Conservation (phyloP, 805 yeast genomes). For the Candida fluviatilis region DNA sequence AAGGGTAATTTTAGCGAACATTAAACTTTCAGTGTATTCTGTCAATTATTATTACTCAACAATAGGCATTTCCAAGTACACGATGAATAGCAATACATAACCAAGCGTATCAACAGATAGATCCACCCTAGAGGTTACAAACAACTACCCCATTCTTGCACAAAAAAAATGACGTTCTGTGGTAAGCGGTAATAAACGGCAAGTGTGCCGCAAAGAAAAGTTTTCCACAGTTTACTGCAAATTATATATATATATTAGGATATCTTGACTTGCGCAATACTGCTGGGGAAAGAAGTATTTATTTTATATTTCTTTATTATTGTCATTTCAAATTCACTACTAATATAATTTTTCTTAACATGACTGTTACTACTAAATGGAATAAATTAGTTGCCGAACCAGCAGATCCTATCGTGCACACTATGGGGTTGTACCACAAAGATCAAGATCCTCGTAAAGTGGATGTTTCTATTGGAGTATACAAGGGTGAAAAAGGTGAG, state of each 20-base stretch:
- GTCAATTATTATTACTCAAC: too few species aligned
- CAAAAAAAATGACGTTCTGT: too few species aligned
- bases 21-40: too few species aligned
- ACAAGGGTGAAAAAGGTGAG: constrained; percentile 36
- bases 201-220: neutral
- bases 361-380: constrained; percentile 18
- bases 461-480: constrained; percentile 44
- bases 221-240: too few species aligned
- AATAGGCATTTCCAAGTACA: too few species aligned
- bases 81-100: too few species aligned
- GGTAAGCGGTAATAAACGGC: constrained; percentile 3
- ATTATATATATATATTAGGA: too few species aligned
- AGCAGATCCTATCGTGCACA: constrained; percentile 27
- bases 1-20: too few species aligned
- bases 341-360: neutral
- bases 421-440: constrained; percentile 13
- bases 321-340: too few species aligned
- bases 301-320: too few species aligned
- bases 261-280: too few species aligned
- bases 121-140: neutral
- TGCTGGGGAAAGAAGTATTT: too few species aligned
- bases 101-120: neutral
- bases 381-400: constrained; percentile 15
- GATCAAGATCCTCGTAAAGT: constrained; percentile 32
- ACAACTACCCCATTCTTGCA: neutral